phyloP scores from a whole-genome alignment of 768 basidiomycete genomes.

The Paxillus ammoniavirescens region DNA sequence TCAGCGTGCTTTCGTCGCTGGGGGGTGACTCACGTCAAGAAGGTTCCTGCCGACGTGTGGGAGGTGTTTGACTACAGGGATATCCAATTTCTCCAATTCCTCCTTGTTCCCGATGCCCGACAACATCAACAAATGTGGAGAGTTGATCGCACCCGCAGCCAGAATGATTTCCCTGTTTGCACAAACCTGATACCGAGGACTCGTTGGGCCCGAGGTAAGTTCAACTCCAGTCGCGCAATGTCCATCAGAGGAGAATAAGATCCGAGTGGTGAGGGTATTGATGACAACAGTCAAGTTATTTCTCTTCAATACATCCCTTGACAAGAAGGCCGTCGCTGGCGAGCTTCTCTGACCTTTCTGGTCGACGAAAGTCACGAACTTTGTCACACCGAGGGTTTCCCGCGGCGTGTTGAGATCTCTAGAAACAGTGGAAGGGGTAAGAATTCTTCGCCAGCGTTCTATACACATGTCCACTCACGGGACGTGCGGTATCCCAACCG shows the following conservation, averaged over 20 bases:
- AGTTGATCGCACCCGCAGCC: conserved; percentile 48
- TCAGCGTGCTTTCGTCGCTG: neutral
- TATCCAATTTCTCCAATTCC: conserved; percentile 46
- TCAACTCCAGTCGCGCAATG: conserved; percentile 4
- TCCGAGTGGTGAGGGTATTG: conserved; percentile 2
- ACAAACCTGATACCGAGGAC: conserved; percentile 38
- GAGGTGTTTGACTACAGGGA: conserved; percentile 55
- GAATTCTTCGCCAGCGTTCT: neutral
- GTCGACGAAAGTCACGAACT: conserved; percentile 15
- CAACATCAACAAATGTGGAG: conserved; percentile 60
- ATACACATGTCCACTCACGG: neutral
- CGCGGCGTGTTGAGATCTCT: conserved; percentile 6
- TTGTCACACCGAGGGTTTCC: conserved; percentile 12
- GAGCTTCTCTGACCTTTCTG: conserved; percentile 17
- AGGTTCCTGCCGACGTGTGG: conserved; percentile 73
- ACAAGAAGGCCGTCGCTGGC: conserved; percentile 23
- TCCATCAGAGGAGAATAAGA: conserved; percentile 4
- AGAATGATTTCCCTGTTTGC: conserved; percentile 52
- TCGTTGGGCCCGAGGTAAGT: conserved; percentile 9
- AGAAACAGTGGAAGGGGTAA: neutral
- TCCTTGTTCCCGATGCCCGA: conserved; percentile 67
- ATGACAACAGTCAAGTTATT: conserved; percentile 19
- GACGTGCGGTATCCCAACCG: neutral
- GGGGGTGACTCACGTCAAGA: conserved; percentile 38
- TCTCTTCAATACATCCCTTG: conserved; percentile 16